Percentiles rank a stretch among this genome's conserved stretches.
phyloP scores from a whole-genome alignment of 331 rosid genomes.

The Phaseolus coccineus region DNA sequence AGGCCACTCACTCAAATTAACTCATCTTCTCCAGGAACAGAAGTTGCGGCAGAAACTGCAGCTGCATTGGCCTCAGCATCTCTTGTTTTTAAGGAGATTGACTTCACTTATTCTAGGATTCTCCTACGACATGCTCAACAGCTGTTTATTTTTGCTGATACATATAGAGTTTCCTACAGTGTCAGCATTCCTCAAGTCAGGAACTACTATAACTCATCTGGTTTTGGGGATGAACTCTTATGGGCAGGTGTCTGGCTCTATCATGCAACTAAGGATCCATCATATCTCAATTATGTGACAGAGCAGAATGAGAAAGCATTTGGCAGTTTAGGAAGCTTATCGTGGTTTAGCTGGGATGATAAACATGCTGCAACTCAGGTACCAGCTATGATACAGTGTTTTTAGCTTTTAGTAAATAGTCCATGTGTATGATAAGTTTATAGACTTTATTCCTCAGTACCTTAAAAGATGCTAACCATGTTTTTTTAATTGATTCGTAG shows the following conservation, averaged over 20 bases:
- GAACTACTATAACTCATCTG: constrained; percentile 71
- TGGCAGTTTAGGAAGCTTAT: constrained; percentile 55
- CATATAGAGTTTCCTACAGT: constrained; percentile 65
- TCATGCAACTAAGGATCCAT: constrained; percentile 64
- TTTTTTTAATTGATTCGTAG: not conserved
- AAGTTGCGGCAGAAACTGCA: constrained; percentile 77
- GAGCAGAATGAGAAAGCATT: constrained; percentile 54
- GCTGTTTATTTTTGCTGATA: constrained; percentile 67
- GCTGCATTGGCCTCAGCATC: constrained; percentile 81
- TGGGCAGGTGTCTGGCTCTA: constrained; percentile 86
- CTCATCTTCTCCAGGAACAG: constrained; percentile 75
- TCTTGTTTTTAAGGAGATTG: constrained; percentile 59
- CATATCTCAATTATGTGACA: constrained; percentile 65
- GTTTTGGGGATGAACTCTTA: constrained; percentile 79
- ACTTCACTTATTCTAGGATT: constrained; percentile 56
- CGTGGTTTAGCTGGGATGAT: constrained; percentile 90
- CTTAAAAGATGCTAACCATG: not conserved
- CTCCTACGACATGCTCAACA: constrained; percentile 63
- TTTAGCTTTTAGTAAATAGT: not conserved
- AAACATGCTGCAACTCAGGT: constrained; percentile 79
- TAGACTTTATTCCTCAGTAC: not conserved
- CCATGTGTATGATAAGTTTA: not conserved
- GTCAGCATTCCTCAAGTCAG: constrained; percentile 68
- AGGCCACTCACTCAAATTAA: constrained; percentile 65
- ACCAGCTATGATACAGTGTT: not conserved